Conservation (phyloP, 108 stramenopile species). For the Skeletonema costatum region DNA sequence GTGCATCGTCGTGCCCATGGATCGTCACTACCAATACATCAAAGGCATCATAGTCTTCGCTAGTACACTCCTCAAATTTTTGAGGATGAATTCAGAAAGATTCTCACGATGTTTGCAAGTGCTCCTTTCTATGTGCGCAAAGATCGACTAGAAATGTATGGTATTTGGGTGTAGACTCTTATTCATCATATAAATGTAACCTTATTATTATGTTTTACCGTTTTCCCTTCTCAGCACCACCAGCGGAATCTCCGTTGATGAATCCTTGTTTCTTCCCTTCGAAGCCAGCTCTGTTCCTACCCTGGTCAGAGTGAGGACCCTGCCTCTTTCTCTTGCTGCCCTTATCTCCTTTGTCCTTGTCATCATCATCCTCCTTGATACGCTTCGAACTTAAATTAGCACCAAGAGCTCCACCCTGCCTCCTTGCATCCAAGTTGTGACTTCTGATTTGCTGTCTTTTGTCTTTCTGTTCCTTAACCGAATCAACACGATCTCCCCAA, state of each 20-base stretch:
- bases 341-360: slow-evolving; percentile 9
- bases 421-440: slow-evolving; percentile 81
- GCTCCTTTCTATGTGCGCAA: background rate
- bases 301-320: slow-evolving; percentile 45
- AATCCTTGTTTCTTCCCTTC: slow-evolving; percentile 84
- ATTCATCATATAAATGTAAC: background rate
- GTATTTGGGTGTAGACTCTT: background rate
- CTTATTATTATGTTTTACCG: background rate
- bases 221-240: slow-evolving; percentile 21
- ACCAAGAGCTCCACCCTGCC: slow-evolving; percentile 71
- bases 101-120: too few relatives aligned
- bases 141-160: background rate
- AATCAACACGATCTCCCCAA: slow-evolving; percentile 81
- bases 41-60: too few relatives aligned
- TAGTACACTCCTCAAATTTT: too few relatives aligned
- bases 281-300: slow-evolving; percentile 76
- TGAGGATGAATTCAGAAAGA: too few relatives aligned
- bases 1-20: background rate
- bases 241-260: slow-evolving; percentile 58
- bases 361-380: slow-evolving; percentile 59
- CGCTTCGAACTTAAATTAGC: slow-evolving; percentile 81
- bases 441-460: slow-evolving; percentile 85
- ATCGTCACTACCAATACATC: too few relatives aligned
- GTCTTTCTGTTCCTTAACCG: slow-evolving; percentile 60
- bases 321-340: slow-evolving; percentile 48